phyloP scores from a whole-genome alignment of 441 rosid genomes.

The Gossypium aridum region DNA sequence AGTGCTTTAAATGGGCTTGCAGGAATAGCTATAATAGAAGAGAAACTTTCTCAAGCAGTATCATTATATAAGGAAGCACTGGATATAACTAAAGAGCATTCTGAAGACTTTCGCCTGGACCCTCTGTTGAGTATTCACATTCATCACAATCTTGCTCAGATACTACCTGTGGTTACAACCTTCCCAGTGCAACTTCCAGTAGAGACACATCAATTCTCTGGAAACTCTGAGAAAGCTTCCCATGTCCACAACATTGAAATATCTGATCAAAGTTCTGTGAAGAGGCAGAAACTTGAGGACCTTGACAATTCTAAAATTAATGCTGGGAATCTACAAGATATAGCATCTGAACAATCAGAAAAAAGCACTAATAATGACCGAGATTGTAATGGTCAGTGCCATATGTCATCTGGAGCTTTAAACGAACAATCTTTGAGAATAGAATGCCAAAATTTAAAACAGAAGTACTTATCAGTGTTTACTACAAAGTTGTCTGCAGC shows the following conservation, averaged over 20 bases:
- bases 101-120: constrained; percentile 86
- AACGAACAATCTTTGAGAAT: constrained; percentile 30
- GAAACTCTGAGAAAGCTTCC: constrained; percentile 31
- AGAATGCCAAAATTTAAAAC: constrained; percentile 57
- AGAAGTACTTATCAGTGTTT: constrained; percentile 66
- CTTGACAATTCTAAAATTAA: constrained; percentile 23
- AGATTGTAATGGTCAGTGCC: constrained; percentile 28
- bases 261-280: constrained; percentile 30
- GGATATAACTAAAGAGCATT: constrained; percentile 55
- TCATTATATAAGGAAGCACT: constrained; percentile 79
- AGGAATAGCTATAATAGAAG: constrained; percentile 78
- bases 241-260: constrained; percentile 28
- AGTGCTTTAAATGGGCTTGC: constrained; percentile 96
- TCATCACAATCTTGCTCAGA: constrained; percentile 83
- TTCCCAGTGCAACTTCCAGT: constrained; percentile 25
- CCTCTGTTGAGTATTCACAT: constrained; percentile 89
- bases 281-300: constrained; percentile 41
- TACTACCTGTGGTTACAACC: constrained; percentile 43
- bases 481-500: constrained; percentile 51
- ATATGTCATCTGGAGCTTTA: constrained; percentile 23
- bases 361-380: constrained; percentile 23
- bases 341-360: constrained; percentile 16
- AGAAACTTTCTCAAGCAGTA: constrained; percentile 57
- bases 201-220: constrained; percentile 23
- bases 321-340: constrained; percentile 19